phyloP scores from a whole-genome alignment of 768 basidiomycete species.

The Arthromyces matolae region DNA sequence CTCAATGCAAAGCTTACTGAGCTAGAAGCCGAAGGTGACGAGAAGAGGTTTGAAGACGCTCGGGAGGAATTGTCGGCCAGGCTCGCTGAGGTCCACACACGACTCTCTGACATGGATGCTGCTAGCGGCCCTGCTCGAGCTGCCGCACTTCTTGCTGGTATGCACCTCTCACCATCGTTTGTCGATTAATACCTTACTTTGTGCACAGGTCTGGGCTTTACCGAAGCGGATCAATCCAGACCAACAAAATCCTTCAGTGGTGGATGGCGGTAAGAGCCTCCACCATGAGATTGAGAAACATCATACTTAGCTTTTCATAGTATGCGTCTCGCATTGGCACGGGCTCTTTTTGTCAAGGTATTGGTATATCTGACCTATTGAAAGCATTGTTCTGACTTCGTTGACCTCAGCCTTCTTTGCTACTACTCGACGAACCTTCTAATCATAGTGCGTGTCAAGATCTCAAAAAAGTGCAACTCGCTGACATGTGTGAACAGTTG shows the following conservation, averaged over 20 bases:
- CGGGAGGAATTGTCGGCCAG: constrained; percentile 80
- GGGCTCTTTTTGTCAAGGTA: constrained; percentile 95
- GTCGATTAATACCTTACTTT: neutral
- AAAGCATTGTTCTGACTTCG: too few species aligned
- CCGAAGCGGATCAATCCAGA: constrained; percentile 78
- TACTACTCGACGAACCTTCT: constrained; percentile 90
- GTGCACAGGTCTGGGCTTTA: constrained; percentile 79
- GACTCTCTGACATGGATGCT: constrained; percentile 96
- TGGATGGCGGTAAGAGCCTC: constrained; percentile 78
- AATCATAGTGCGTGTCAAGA: constrained; percentile 73
- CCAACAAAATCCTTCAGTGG: constrained; percentile 88
- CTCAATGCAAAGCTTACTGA: constrained; percentile 71
- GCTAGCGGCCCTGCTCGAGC: constrained; percentile 96
- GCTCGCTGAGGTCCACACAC: constrained; percentile 84
- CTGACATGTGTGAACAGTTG: constrained; percentile 43
- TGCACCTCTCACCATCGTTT: constrained; percentile 4
- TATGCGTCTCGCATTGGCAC: constrained; percentile 93
- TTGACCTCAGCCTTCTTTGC: constrained; percentile 54
- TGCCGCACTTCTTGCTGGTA: constrained; percentile 83
- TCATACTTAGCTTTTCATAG: constrained; percentile 37
- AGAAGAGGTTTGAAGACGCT: constrained; percentile 78
- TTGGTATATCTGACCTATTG: too few species aligned
- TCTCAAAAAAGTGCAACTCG: neutral
- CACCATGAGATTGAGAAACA: neutral
- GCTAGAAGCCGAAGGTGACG: constrained; percentile 72